A percentile compares a stretch with the other conserved stretches of the same genome.
These are phyloP conservation scores for Epichloe gansuensis DNA, from an alignment of 2,329 filamentous ascomycete species.

Conservation along the genomic window DNA sequence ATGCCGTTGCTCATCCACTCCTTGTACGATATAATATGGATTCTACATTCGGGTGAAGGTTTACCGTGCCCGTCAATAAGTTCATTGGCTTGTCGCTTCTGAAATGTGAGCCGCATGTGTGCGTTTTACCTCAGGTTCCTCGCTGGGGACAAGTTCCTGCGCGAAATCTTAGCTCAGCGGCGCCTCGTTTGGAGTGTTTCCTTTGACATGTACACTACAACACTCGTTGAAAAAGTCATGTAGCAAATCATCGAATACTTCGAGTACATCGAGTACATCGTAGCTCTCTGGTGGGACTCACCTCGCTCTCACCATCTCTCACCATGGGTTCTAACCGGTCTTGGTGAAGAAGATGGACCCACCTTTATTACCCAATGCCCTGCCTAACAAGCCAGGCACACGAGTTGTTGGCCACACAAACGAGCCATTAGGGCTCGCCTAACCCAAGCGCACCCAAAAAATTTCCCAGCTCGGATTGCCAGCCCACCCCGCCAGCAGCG, in stretches of 20 bases:
- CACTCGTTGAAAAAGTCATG: too few species aligned
- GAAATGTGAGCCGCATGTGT: neutral
- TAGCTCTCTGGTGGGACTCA: neutral
- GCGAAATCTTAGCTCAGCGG: neutral
- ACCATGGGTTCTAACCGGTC: neutral
- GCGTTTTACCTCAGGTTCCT: neutral
- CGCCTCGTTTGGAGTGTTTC: too few species aligned
- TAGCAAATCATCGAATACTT: too few species aligned
- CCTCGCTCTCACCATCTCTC: neutral
- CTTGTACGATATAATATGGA: neutral
- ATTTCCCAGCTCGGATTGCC: slow-evolving; percentile 5
- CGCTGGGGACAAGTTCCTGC: neutral
- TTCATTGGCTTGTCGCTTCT: neutral
- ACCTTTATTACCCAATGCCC: slow-evolving; percentile 3
- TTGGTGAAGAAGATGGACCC: slow-evolving; percentile 1
- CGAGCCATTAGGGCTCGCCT: slow-evolving; percentile 19
- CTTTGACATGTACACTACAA: too few species aligned
- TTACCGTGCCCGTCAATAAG: neutral
- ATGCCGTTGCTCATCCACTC: neutral
- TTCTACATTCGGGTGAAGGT: neutral
- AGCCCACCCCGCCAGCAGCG: slow-evolving; percentile 10
- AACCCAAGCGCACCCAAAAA: slow-evolving; percentile 16
- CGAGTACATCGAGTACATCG: too few species aligned
- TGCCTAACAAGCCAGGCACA: slow-evolving; percentile 12
- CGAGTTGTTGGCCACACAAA: slow-evolving; percentile 9